These are phyloP conservation scores for Fusarium sp. DNA, from an alignment of 2,329 filamentous ascomycete genomes.

Conservation along the genomic window DNA sequence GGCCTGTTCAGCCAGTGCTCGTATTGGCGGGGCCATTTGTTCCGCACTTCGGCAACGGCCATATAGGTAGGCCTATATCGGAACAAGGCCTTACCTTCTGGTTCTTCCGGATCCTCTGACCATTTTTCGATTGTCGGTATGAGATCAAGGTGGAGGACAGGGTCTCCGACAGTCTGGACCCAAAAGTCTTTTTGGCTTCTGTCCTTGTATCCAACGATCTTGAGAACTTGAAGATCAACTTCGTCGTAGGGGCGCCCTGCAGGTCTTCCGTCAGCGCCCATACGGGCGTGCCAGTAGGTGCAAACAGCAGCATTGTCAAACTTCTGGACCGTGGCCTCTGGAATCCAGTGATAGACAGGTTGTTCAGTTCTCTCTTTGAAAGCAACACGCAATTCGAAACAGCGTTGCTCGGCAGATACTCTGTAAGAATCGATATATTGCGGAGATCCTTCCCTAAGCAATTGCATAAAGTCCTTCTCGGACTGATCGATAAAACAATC, in stretches of 20 bases:
- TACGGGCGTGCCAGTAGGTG: background rate
- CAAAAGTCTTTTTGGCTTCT: fast-evolving
- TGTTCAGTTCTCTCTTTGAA: background rate
- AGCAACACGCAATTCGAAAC: background rate
- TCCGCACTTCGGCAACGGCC: background rate
- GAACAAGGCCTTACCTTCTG: background rate
- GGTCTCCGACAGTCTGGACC: background rate
- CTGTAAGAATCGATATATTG: background rate
- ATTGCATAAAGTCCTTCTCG: background rate
- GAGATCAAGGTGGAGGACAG: background rate
- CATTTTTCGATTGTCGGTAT: background rate
- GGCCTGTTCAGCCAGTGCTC: background rate
- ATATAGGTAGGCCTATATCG: background rate
- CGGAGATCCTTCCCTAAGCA: background rate
- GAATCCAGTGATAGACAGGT: background rate
- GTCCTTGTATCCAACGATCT: background rate
- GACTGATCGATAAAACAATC: background rate
- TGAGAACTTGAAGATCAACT: background rate
- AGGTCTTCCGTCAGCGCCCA: background rate
- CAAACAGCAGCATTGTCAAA: background rate
- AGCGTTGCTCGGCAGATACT: background rate
- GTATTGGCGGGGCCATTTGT: background rate
- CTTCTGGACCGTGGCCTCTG: background rate
- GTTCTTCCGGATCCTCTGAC: background rate
- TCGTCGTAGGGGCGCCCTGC: background rate